These are phyloP conservation scores for Microbotryum intermedium DNA, from an alignment of 1,284 basidiomycete species.

Conservation along the genomic window DNA sequence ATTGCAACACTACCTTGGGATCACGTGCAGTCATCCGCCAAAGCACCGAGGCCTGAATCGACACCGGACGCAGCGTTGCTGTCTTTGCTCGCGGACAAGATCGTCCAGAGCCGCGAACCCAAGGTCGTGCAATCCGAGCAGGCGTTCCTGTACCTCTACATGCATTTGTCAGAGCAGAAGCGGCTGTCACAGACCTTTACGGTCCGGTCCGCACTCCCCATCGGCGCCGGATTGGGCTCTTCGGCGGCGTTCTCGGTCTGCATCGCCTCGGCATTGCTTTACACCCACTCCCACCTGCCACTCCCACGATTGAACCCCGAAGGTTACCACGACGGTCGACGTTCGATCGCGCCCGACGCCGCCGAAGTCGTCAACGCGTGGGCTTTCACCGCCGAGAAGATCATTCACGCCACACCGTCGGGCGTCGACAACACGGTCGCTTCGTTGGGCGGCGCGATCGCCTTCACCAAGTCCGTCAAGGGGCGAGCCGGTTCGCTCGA, in stretches of 20 bases:
- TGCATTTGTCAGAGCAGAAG: conserved; percentile 44
- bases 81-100: conserved; percentile 37
- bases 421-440: conserved; percentile 96
- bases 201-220: conserved; percentile 86
- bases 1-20: conserved; percentile 76
- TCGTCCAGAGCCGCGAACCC: conserved; percentile 2
- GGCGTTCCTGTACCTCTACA: conserved; percentile 91
- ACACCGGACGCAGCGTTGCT: conserved; percentile 59
- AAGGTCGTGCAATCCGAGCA: conserved; percentile 43
- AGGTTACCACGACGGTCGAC: conserved; percentile 49
- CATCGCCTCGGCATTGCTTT: conserved; percentile 67
- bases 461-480: conserved; percentile 76
- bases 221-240: conserved; percentile 95
- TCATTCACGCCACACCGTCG: conserved; percentile 93
- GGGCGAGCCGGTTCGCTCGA: conserved; percentile 64
- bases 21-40: conserved; percentile 48
- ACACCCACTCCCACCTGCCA: conserved; percentile 46
- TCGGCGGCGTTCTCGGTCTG: conserved; percentile 92
- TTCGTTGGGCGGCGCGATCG: conserved; percentile 85
- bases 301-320: conserved; percentile 48
- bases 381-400: conserved; percentile 93
- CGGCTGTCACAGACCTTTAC: conserved; percentile 64
- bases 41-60: conserved; percentile 51
- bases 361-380: conserved; percentile 80
- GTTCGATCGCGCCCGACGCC: conserved; percentile 51